Percentiles rank a stretch among this genome's conserved stretches.
Evolutionary conservation across 257 asterid genomes (phyloP).

Genomic region (Cynanchum wilfordii): DNA sequence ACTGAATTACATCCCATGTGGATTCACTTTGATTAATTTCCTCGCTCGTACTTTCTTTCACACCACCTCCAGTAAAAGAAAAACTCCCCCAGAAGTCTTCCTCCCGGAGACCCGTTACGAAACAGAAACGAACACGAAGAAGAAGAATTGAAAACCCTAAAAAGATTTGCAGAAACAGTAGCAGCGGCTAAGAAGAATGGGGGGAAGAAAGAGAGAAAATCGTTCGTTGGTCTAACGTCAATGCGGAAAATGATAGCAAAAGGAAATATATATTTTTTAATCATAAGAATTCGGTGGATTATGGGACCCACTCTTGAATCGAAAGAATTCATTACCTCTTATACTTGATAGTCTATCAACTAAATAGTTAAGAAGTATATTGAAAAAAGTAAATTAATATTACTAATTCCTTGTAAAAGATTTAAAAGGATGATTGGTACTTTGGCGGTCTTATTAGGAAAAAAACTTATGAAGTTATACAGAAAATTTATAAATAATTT

Average conservation of each 20-base stretch:
- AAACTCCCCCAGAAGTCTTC: not conserved
- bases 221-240: conserved; percentile 12
- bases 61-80: not conserved
- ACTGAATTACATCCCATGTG: not conserved
- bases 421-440: no score
- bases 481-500: no score
- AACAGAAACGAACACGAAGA: not conserved
- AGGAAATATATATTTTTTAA: not conserved
- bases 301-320: not conserved
- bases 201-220: no score
- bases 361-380: no score
- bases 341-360: no score
- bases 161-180: not conserved
- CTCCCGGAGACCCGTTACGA: not conserved
- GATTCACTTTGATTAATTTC: not conserved
- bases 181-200: not conserved
- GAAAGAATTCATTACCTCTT: no score
- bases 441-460: no score
- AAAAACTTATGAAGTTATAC: no score
- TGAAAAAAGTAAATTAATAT: no score
- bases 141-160: conserved; percentile 8
- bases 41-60: conserved; percentile 4
- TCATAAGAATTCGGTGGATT: not conserved
- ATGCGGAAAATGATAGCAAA: conserved; percentile 3
- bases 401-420: no score